These are phyloP conservation scores for Silene coronaria DNA, from an alignment of 179 eudicot genomes.

Conservation along the genomic window DNA sequence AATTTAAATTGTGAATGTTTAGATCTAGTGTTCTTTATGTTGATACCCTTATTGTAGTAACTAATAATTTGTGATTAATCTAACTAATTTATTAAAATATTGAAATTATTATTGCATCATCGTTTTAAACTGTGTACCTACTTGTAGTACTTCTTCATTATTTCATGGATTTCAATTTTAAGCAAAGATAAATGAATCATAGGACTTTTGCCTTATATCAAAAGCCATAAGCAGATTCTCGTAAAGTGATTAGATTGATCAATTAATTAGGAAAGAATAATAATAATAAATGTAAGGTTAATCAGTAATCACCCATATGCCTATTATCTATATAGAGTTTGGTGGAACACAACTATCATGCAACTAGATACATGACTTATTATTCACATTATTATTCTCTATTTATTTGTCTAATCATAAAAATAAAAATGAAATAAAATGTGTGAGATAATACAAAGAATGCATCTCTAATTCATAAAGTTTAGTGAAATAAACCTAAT, in stretches of 20 bases:
- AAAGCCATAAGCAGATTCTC: constrained; percentile 14
- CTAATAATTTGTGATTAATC: too few relatives aligned
- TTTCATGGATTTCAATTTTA: background rate
- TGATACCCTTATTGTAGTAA: too few relatives aligned
- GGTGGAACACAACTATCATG: background rate
- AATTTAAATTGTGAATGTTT: too few relatives aligned
- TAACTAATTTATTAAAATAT: too few relatives aligned
- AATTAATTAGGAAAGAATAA: constrained; percentile 1
- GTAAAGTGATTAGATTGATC: background rate
- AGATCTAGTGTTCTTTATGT: too few relatives aligned
- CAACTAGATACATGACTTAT: background rate
- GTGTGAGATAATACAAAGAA: too few relatives aligned
- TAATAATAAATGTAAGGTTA: constrained; percentile 4
- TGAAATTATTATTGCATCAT: background rate
- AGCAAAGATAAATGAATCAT: background rate
- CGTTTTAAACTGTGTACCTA: constrained; percentile 16
- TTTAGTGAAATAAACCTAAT: too few relatives aligned
- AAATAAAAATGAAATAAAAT: too few relatives aligned
- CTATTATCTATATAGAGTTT: background rate
- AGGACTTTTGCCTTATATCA: constrained; percentile 22
- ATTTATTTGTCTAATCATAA: too few relatives aligned
- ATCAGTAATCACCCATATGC: constrained; percentile 10
- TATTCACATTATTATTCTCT: too few relatives aligned
- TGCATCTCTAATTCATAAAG: too few relatives aligned
- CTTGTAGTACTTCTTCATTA: background rate